Evolutionary conservation across 2,329 filamentous ascomycete genomes (phyloP).

Genomic region (Diaporthe sp.): DNA sequence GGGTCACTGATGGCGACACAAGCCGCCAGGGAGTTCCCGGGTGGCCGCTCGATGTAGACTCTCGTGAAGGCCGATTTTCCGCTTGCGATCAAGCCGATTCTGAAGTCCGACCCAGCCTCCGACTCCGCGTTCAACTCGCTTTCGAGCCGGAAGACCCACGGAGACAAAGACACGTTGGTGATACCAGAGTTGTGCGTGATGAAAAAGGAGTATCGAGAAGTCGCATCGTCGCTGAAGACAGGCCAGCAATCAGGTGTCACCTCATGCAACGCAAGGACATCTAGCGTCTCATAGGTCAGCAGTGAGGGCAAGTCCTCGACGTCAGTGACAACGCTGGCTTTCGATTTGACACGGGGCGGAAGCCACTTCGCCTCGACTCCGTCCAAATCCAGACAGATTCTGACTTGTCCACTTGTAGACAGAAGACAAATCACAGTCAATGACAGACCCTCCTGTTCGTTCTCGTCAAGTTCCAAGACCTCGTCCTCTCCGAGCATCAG

Average conservation of each 20-base stretch:
- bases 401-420: slow-evolving; percentile 69
- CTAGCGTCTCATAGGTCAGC: slow-evolving; percentile 71
- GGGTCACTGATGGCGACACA: slow-evolving; percentile 66
- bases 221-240: slow-evolving; percentile 69
- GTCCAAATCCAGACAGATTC: slow-evolving; percentile 70
- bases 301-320: slow-evolving; percentile 58
- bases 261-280: slow-evolving; percentile 66
- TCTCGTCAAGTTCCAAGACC: slow-evolving; percentile 66
- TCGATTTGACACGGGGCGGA: slow-evolving; percentile 65
- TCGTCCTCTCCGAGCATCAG: slow-evolving; percentile 73
- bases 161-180: slow-evolving; percentile 67
- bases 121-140: slow-evolving; percentile 67
- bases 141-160: slow-evolving; percentile 74
- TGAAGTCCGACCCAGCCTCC: slow-evolving; percentile 69
- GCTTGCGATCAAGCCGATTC: slow-evolving; percentile 68
- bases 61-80: slow-evolving; percentile 67
- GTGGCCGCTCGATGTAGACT: slow-evolving; percentile 63
- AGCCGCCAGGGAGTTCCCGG: slow-evolving; percentile 63
- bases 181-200: slow-evolving; percentile 71
- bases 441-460: slow-evolving; percentile 69
- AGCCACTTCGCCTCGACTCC: slow-evolving; percentile 75
- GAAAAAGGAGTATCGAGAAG: slow-evolving; percentile 71
- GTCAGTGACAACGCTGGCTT: slow-evolving; percentile 51
- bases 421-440: slow-evolving; percentile 69
- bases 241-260: slow-evolving; percentile 69